Evolutionary conservation across 179 eudicot species (phyloP).

Genomic region (Silene noctiflora): DNA sequence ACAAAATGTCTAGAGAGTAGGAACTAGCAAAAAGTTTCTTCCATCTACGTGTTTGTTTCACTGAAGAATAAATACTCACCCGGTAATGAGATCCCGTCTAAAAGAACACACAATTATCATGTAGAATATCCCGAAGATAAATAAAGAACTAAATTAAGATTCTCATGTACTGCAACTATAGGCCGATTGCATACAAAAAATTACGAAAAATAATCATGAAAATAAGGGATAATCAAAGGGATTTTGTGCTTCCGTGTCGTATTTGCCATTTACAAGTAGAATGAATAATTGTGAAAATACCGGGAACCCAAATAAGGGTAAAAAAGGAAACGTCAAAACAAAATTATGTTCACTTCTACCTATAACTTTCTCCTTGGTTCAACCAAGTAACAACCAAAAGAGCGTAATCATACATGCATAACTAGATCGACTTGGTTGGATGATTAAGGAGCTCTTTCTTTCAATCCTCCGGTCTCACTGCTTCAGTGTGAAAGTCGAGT

Average conservation of each 20-base stretch:
- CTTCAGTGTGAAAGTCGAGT: conserved; percentile 1
- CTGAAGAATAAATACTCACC: too few species aligned
- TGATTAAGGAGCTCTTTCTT: not conserved
- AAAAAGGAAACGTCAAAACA: not conserved
- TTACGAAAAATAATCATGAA: too few species aligned
- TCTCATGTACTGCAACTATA: too few species aligned
- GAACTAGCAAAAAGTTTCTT: too few species aligned
- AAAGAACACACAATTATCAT: too few species aligned
- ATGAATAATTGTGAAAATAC: conserved; percentile 3
- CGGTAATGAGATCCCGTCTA: too few species aligned
- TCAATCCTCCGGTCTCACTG: not conserved
- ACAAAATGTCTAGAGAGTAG: too few species aligned
- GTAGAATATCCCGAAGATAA: too few species aligned
- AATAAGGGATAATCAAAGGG: not conserved
- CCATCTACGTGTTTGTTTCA: too few species aligned
- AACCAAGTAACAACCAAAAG: not conserved
- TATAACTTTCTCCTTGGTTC: conserved; percentile 1
- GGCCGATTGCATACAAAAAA: not conserved
- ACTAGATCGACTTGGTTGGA: not conserved
- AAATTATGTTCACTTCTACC: not conserved
- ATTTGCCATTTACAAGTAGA: conserved; percentile 13
- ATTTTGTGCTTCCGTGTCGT: not conserved
- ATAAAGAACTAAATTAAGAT: too few species aligned
- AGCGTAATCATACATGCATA: not conserved
- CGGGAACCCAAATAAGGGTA: too few species aligned